phyloP scores from a whole-genome alignment of 179 eudicot genomes.

The Monotropa hypopitys region DNA sequence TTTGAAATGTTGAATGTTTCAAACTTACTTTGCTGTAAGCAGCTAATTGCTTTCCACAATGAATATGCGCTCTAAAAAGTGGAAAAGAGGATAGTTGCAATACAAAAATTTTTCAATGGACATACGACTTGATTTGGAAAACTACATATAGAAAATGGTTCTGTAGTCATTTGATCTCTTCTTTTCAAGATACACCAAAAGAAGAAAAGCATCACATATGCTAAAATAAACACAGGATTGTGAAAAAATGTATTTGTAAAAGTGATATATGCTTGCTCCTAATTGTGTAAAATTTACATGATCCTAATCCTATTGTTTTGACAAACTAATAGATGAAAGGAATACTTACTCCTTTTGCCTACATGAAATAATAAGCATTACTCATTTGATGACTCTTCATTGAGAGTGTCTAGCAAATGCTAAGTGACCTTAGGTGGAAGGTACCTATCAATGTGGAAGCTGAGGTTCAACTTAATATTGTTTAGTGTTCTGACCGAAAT shows the following conservation, averaged over 20 bases:
- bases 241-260: background rate
- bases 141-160: background rate
- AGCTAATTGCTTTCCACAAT: background rate
- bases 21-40: background rate
- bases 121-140: background rate
- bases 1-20: background rate
- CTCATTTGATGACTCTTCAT: background rate
- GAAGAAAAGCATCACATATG: background rate
- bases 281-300: background rate
- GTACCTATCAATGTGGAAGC: background rate
- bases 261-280: background rate
- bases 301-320: background rate
- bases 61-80: background rate
- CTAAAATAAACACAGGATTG: background rate
- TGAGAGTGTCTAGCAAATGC: background rate
- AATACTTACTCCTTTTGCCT: background rate
- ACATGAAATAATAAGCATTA: background rate
- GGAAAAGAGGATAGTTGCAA: background rate
- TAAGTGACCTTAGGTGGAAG: background rate
- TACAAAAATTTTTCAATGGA: background rate
- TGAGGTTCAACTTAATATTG: background rate
- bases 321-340: background rate
- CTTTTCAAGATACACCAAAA: background rate
- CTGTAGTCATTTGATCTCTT: background rate
- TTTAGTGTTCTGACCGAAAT: background rate